Evolutionary conservation across 75 land plant genomes (phyloP).

Genomic region (Pinus albicaulis): DNA sequence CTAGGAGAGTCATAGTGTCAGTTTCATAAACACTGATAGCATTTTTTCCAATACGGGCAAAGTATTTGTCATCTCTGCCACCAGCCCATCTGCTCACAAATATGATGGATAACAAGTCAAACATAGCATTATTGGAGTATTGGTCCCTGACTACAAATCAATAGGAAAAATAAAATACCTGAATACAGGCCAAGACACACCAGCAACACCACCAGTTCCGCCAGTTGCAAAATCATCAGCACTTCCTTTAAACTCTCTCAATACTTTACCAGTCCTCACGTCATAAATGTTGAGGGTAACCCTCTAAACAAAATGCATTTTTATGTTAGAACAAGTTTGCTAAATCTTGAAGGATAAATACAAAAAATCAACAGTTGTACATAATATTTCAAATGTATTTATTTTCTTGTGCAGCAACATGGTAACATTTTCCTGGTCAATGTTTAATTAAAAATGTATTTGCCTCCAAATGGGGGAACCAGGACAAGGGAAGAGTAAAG

Average conservation of each 20-base stretch:
- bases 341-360: neutral
- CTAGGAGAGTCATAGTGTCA: constrained; percentile 82
- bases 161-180: constrained; percentile 29
- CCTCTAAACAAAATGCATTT: constrained; percentile 34
- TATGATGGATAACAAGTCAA: too few species aligned
- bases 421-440: neutral
- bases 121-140: neutral
- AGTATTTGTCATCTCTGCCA: constrained; percentile 88
- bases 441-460: neutral
- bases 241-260: constrained; percentile 92
- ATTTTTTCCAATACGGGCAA: constrained; percentile 93
- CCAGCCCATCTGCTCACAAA: constrained; percentile 72
- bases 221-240: constrained; percentile 88
- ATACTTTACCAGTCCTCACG: constrained; percentile 80
- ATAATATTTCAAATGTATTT: neutral
- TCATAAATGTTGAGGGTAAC: constrained; percentile 84
- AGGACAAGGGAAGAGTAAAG: too few species aligned
- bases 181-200: constrained; percentile 95
- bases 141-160: neutral
- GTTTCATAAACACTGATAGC: constrained; percentile 92
- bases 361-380: neutral
- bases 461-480: too few species aligned
- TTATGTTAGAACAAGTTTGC: neutral
- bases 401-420: neutral
- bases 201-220: constrained; percentile 83